Conservation (phyloP, 1,284 basidiomycete genomes). For the Rhodotorula sp. region DNA sequence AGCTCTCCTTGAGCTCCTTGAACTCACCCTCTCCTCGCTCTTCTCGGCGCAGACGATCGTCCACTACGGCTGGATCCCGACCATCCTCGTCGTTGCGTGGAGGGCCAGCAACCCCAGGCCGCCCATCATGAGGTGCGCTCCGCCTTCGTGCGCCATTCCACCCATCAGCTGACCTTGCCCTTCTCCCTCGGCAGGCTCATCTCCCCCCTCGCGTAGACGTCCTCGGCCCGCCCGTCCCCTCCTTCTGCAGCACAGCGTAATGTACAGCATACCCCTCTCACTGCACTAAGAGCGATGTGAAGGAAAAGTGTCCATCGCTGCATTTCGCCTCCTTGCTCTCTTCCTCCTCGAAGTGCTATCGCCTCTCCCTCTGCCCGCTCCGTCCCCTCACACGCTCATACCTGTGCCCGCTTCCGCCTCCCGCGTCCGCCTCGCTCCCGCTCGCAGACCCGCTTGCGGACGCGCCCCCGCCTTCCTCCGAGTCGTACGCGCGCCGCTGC, state of each 20-base stretch:
- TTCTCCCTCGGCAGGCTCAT: conserved; percentile 21
- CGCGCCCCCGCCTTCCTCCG: not conserved
- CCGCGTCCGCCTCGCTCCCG: not conserved
- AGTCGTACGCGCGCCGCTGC: not conserved
- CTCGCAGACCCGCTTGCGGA: not conserved
- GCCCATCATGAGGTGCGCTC: conserved; percentile 36
- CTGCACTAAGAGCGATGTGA: not conserved
- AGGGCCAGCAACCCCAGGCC: conserved; percentile 53
- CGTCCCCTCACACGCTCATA: not conserved
- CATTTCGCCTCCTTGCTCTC: too few relatives aligned
- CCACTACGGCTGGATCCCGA: conserved; percentile 89
- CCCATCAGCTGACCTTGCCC: not conserved
- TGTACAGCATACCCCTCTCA: conserved; percentile 12
- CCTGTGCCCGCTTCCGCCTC: not conserved
- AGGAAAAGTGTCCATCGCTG: not conserved
- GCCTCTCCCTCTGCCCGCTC: not conserved
- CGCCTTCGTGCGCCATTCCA: not conserved
- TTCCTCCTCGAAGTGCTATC: not conserved
- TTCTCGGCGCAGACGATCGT: conserved; percentile 67
- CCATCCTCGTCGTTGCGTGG: conserved; percentile 91
- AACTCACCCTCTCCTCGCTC: not conserved
- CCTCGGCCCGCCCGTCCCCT: not conserved
- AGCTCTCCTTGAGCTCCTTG: not conserved
- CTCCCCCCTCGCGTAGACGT: conserved; percentile 36
- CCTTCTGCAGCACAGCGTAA: not conserved